Evolutionary conservation across 2,329 filamentous ascomycete species (phyloP).

Genomic region (Plectosphaerella sp.): DNA sequence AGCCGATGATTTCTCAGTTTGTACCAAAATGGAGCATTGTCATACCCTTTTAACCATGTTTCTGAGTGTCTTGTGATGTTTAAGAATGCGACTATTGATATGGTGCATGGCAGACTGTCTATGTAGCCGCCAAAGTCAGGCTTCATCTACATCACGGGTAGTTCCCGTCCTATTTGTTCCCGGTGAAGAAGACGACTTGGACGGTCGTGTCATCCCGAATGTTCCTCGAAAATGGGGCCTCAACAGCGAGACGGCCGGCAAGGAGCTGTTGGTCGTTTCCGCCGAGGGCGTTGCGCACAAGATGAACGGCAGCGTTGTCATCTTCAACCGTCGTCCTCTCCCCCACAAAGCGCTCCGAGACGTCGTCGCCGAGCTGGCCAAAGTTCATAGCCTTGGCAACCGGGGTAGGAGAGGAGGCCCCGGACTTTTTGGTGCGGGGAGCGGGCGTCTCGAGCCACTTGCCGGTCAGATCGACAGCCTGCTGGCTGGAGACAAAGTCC

Average conservation of each 20-base stretch:
- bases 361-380: conserved; percentile 12
- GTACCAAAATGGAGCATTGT: conserved; percentile 28
- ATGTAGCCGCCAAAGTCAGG: no score
- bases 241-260: conserved; percentile 66
- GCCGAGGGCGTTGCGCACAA: conserved; percentile 76
- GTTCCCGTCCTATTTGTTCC: no score
- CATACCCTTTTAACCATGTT: background rate
- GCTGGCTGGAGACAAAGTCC: conserved; percentile 52
- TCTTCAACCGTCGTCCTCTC: conserved; percentile 6
- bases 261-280: conserved; percentile 71
- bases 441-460: conserved; percentile 38
- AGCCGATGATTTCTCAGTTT: conserved; percentile 18
- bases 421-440: background rate
- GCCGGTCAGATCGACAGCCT: conserved; percentile 54
- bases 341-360: conserved; percentile 10
- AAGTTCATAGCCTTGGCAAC: background rate
- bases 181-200: conserved; percentile 65
- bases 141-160: no score
- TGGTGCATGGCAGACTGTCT: no score
- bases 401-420: background rate
- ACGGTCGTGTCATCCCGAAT: conserved; percentile 75
- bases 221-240: conserved; percentile 62
- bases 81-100: no score
- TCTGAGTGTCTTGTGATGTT: no score
- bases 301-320: conserved; percentile 75